A percentile compares a stretch with the other conserved stretches of the same genome.
Evolutionary conservation across 2,329 filamentous ascomycete genomes (phyloP).

Genomic region (Phialophora tarda): DNA sequence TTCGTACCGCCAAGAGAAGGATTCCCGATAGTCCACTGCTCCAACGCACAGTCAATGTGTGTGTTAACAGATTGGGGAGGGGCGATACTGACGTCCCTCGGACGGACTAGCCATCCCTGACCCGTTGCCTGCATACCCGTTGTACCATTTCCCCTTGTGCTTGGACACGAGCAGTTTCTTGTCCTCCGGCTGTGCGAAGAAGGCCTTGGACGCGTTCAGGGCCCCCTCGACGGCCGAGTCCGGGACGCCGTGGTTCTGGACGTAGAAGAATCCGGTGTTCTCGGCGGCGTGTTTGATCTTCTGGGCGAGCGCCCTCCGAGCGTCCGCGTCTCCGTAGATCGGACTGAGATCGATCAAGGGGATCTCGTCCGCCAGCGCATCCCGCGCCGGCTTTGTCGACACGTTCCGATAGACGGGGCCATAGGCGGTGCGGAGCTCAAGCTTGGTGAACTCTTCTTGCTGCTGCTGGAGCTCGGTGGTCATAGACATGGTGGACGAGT

Average conservation of each 20-base stretch:
- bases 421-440: conserved; percentile 54
- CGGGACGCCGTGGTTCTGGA: conserved; percentile 55
- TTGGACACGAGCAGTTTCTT: conserved; percentile 56
- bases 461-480: conserved; percentile 15
- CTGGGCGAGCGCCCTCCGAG: conserved; percentile 50
- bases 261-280: conserved; percentile 57
- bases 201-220: conserved; percentile 50
- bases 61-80: not conserved
- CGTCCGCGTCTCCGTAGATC: conserved; percentile 46
- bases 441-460: conserved; percentile 36
- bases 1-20: conserved; percentile 60
- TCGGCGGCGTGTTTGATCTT: conserved; percentile 55
- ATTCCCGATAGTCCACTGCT: conserved; percentile 58
- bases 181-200: conserved; percentile 54
- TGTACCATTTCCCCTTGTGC: conserved; percentile 51
- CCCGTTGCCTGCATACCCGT: conserved; percentile 29
- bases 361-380: conserved; percentile 54
- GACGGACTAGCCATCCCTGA: conserved; percentile 28
- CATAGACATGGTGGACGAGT: conserved; percentile 22
- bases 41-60: not conserved
- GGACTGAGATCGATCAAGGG: conserved; percentile 60
- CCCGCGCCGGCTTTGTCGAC: conserved; percentile 49
- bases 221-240: conserved; percentile 50
- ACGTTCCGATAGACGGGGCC: conserved; percentile 54
- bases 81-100: conserved; percentile 28